Conservation (phyloP, 768 basidiomycete genomes). For the Rubroboletus pulcherrimus region DNA sequence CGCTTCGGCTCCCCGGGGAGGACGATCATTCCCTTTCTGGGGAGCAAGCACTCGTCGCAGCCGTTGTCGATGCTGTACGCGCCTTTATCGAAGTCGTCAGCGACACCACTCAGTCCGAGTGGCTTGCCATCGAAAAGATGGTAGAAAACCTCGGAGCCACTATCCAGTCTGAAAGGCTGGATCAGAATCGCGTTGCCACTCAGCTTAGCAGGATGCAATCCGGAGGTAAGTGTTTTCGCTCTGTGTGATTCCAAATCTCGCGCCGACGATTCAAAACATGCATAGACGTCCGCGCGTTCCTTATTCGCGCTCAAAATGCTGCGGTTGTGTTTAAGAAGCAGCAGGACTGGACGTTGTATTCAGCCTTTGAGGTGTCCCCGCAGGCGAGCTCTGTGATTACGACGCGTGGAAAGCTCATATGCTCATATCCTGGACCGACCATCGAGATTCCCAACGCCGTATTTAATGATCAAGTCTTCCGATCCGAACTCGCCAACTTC, state of each 20-base stretch:
- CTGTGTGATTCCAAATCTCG: not conserved
- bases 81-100: not conserved
- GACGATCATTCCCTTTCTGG: constrained; percentile 26
- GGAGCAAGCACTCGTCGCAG: constrained; percentile 26
- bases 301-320: constrained; percentile 46
- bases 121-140: constrained; percentile 22
- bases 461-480: constrained; percentile 31
- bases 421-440: constrained; percentile 45
- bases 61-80: constrained; percentile 17
- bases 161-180: constrained; percentile 4
- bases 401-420: constrained; percentile 38
- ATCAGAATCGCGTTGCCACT: not conserved
- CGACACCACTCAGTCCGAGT: not conserved
- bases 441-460: constrained; percentile 30
- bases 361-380: constrained; percentile 42
- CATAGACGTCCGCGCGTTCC: constrained; percentile 36
- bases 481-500: constrained; percentile 35
- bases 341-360: not conserved
- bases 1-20: constrained; percentile 35
- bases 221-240: constrained; percentile 17
- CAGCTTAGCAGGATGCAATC: constrained; percentile 18
- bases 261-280: not conserved
- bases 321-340: constrained; percentile 37
- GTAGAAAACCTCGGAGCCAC: constrained; percentile 9
- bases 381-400: constrained; percentile 31